phyloP scores from a whole-genome alignment of 2,329 filamentous ascomycete species.

The Simplicillium sp. region DNA sequence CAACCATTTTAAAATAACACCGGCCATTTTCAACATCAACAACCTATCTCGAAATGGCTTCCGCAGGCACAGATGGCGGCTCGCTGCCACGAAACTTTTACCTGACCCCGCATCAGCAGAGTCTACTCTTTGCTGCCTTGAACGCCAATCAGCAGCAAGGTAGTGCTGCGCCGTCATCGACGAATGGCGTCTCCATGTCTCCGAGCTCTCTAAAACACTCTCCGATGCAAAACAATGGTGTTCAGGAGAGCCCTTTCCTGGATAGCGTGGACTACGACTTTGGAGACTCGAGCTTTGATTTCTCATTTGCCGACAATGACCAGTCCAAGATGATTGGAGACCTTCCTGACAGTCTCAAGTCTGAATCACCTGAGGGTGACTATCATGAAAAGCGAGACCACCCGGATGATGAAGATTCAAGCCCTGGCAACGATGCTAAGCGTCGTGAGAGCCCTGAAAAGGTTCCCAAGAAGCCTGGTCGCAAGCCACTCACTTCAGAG shows the following conservation, averaged over 20 bases:
- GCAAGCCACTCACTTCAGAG: conserved; percentile 91
- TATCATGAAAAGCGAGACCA: conserved; percentile 63
- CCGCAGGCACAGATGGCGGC: conserved; percentile 31
- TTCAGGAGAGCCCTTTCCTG: conserved; percentile 70
- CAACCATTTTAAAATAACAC: neutral
- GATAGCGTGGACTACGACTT: conserved; percentile 70
- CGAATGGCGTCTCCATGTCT: conserved; percentile 32
- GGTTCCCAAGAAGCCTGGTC: conserved; percentile 85
- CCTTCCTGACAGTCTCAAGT: conserved; percentile 49
- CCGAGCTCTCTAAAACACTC: conserved; percentile 40
- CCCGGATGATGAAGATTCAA: conserved; percentile 56
- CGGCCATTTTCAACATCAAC: neutral
- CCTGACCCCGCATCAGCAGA: conserved; percentile 68
- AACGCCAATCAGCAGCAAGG: conserved; percentile 51
- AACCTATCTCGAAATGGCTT: conserved; percentile 32
- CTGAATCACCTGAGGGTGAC: conserved; percentile 47
- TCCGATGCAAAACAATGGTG: conserved; percentile 31
- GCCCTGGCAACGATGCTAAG: conserved; percentile 44
- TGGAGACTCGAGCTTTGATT: conserved; percentile 70
- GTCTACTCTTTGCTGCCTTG: conserved; percentile 64
- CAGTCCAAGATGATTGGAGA: conserved; percentile 67
- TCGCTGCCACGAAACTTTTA: conserved; percentile 47
- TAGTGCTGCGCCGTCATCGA: conserved; percentile 23
- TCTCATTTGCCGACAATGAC: conserved; percentile 38
- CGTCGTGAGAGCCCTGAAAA: conserved; percentile 78